phyloP scores from a whole-genome alignment of 1,139 yeast species.

The Pichia sp. region DNA sequence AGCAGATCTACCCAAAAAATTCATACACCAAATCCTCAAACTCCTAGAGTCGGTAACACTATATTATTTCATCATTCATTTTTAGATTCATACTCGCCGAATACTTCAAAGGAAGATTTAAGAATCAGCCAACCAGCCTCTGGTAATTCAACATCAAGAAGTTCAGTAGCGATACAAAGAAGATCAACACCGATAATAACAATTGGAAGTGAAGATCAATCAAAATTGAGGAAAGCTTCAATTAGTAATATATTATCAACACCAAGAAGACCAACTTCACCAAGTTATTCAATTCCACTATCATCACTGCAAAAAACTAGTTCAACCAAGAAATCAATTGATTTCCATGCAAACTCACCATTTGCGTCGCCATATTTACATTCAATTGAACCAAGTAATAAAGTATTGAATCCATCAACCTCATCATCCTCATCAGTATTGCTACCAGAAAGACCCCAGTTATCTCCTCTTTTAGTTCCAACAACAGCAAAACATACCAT shows the following conservation, averaged over 20 bases:
- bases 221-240: conserved; percentile 2
- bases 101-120: conserved; percentile 8
- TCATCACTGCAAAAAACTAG: conserved; percentile 45
- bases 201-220: conserved; percentile 12
- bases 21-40: conserved; percentile 6
- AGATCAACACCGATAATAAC: conserved; percentile 22
- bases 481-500: conserved; percentile 39
- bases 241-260: conserved; percentile 4
- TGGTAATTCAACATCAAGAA: conserved; percentile 35
- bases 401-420: neutral
- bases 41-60: conserved; percentile 14
- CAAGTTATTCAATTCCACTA: conserved; percentile 44
- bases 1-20: conserved; percentile 1
- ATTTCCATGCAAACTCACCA: conserved; percentile 34
- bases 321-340: neutral
- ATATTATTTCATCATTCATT: conserved; percentile 37
- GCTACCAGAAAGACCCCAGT: conserved; percentile 48
- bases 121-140: conserved; percentile 1
- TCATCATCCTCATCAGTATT: conserved; percentile 5
- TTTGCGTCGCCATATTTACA: conserved; percentile 38
- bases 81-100: conserved; percentile 31
- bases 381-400: conserved; percentile 20
- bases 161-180: conserved; percentile 14
- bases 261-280: conserved; percentile 42
- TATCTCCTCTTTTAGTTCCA: conserved; percentile 67